These are phyloP conservation scores for Pyricularia sp. DNA, from an alignment of 2,329 filamentous ascomycete species.

Conservation along the genomic window DNA sequence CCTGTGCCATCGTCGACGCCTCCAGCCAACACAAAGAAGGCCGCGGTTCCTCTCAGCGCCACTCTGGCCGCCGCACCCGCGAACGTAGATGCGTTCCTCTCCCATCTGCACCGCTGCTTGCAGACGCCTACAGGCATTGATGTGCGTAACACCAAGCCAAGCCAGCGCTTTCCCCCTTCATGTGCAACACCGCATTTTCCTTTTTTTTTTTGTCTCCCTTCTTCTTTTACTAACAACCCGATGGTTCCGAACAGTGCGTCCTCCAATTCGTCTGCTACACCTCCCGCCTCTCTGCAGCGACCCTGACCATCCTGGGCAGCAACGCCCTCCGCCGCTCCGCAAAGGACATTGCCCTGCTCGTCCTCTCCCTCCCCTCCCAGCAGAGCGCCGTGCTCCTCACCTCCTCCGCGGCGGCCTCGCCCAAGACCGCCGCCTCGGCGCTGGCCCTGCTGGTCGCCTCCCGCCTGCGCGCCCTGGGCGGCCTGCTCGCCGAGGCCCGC, in stretches of 20 bases:
- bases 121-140: conserved; percentile 58
- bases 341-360: conserved; percentile 37
- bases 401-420: conserved; percentile 13
- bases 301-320: conserved; percentile 39
- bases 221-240: neutral
- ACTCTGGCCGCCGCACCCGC: conserved; percentile 23
- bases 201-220: too few relatives aligned
- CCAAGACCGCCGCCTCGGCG: conserved; percentile 19
- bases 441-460: conserved; percentile 34
- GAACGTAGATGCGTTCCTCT: conserved; percentile 38
- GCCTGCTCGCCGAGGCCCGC: conserved; percentile 55
- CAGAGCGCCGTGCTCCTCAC: conserved; percentile 26
- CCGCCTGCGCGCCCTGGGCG: conserved; percentile 47
- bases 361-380: conserved; percentile 35
- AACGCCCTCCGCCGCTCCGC: conserved; percentile 42
- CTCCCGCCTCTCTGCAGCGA: conserved; percentile 39
- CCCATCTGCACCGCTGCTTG: conserved; percentile 48
- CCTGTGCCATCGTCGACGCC: conserved; percentile 10
- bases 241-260: neutral
- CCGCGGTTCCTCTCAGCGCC: conserved; percentile 11
- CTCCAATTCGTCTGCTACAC: conserved; percentile 58
- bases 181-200: neutral
- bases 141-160: conserved; percentile 5
- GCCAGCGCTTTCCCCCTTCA: neutral
- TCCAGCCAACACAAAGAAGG: conserved; percentile 4